phyloP scores from a whole-genome alignment of 1,284 basidiomycete genomes.

The Microbotryomycetes sp. region DNA sequence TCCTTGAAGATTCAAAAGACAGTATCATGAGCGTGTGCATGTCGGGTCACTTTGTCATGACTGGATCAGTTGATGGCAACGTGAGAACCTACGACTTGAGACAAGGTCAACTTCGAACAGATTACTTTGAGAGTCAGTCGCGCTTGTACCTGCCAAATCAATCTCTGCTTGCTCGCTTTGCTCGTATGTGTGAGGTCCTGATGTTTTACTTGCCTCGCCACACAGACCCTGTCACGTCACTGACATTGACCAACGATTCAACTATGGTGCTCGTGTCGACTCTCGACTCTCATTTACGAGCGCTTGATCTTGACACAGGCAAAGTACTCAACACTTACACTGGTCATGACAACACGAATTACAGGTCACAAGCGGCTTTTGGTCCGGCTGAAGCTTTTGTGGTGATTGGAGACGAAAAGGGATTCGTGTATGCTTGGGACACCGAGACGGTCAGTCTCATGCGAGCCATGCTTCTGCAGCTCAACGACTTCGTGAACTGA shows the following conservation, averaged over 20 bases:
- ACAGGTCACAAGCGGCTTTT: constrained; percentile 76
- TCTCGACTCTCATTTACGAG: constrained; percentile 73
- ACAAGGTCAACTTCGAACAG: constrained; percentile 77
- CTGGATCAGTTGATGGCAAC: constrained; percentile 84
- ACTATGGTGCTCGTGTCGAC: constrained; percentile 73
- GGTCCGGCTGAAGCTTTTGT: constrained; percentile 70
- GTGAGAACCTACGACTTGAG: constrained; percentile 89
- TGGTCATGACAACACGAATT: constrained; percentile 66
- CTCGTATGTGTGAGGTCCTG: not conserved
- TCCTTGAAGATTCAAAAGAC: constrained; percentile 81
- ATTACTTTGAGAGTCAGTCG: constrained; percentile 80
- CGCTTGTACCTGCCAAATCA: not conserved
- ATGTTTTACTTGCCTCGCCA: not conserved
- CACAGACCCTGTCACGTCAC: constrained; percentile 73
- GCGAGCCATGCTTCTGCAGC: not conserved
- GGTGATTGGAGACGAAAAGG: constrained; percentile 82
- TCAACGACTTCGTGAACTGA: not conserved
- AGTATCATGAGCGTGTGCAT: constrained; percentile 73
- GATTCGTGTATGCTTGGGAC: constrained; percentile 85
- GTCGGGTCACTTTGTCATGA: constrained; percentile 58
- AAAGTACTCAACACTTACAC: constrained; percentile 77
- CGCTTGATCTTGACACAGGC: constrained; percentile 79
- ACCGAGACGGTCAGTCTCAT: constrained; percentile 57
- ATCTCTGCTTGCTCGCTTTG: constrained; percentile 2
- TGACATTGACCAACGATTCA: constrained; percentile 65